Evolutionary conservation across 1,284 basidiomycete species (phyloP).

Genomic region (Sutorius eximius): DNA sequence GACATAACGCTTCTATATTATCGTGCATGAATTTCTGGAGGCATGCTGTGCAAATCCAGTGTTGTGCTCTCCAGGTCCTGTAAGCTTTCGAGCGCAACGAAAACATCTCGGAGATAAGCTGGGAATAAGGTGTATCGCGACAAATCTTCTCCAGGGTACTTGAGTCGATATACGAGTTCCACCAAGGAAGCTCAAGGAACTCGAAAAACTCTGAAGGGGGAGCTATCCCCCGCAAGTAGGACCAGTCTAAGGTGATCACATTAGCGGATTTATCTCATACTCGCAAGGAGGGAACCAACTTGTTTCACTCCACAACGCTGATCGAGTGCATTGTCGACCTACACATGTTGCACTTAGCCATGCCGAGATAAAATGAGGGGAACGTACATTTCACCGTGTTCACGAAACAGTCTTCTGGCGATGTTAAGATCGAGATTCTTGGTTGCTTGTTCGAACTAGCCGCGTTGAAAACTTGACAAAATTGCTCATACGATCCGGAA

Average conservation of each 20-base stretch:
- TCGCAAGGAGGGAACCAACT: conserved; percentile 8
- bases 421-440: neutral
- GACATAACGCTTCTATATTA: conserved; percentile 13
- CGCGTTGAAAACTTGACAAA: conserved; percentile 8
- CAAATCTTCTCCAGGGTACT: conserved; percentile 11
- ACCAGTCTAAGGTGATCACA: conserved; percentile 11
- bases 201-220: conserved; percentile 16
- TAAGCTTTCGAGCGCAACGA: conserved; percentile 1
- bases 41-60: conserved; percentile 17
- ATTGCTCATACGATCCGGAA: conserved; percentile 15
- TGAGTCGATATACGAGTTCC: conserved; percentile 8
- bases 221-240: conserved; percentile 14
- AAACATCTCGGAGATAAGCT: conserved; percentile 10
- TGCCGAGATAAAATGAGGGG: neutral
- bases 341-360: neutral
- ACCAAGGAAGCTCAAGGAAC: conserved; percentile 15
- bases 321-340: conserved; percentile 9
- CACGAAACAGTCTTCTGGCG: neutral
- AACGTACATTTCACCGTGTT: conserved; percentile 9
- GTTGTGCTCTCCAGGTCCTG: conserved; percentile 5
- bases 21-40: conserved; percentile 10
- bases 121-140: conserved; percentile 8
- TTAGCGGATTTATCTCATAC: neutral
- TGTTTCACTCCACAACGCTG: conserved; percentile 13
- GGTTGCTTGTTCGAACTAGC: neutral